Evolutionary conservation across 768 basidiomycete genomes (phyloP).

Genomic region (Auriscalpium microsporum): DNA sequence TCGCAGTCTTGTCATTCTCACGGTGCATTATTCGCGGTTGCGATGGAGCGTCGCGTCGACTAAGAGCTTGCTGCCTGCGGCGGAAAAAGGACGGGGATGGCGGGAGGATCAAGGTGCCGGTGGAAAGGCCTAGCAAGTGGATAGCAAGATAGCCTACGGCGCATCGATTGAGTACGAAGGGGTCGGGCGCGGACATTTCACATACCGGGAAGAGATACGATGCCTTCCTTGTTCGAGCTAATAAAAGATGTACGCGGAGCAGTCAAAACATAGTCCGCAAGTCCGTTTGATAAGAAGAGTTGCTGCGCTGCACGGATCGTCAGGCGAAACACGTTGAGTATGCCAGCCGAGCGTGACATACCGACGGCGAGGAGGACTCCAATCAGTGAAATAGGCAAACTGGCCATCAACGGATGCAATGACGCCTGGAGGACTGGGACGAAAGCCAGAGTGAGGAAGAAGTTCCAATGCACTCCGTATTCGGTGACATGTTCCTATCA

Average conservation of each 20-base stretch:
- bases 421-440: slow-evolving; percentile 66
- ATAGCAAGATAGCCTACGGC: slow-evolving; percentile 77
- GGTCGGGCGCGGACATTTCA: background rate
- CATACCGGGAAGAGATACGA: slow-evolving; percentile 69
- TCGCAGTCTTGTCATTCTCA: slow-evolving; percentile 64
- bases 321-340: background rate
- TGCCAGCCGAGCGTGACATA: slow-evolving; percentile 22
- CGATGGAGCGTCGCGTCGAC: slow-evolving; percentile 1
- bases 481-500: slow-evolving; percentile 87
- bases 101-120: slow-evolving; percentile 74
- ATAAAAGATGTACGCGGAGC: slow-evolving; percentile 57
- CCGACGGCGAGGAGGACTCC: slow-evolving; percentile 53
- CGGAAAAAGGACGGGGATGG: slow-evolving; percentile 68
- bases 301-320: slow-evolving; percentile 43
- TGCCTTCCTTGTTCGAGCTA: slow-evolving; percentile 85
- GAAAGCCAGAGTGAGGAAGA: slow-evolving; percentile 87
- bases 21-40: slow-evolving; percentile 26
- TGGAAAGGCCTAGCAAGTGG: slow-evolving; percentile 76
- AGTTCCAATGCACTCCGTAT: slow-evolving; percentile 98
- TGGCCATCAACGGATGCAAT: slow-evolving; percentile 56
- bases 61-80: slow-evolving; percentile 34
- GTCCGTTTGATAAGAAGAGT: slow-evolving; percentile 44
- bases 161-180: background rate
- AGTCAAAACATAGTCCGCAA: slow-evolving; percentile 58
- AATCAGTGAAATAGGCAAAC: slow-evolving; percentile 50